Evolutionary conservation across 495 filamentous ascomycete genomes (phyloP), one percentile per base, ranked within the genome.

Genomic region (Cairneyella variabilis): DNA sequence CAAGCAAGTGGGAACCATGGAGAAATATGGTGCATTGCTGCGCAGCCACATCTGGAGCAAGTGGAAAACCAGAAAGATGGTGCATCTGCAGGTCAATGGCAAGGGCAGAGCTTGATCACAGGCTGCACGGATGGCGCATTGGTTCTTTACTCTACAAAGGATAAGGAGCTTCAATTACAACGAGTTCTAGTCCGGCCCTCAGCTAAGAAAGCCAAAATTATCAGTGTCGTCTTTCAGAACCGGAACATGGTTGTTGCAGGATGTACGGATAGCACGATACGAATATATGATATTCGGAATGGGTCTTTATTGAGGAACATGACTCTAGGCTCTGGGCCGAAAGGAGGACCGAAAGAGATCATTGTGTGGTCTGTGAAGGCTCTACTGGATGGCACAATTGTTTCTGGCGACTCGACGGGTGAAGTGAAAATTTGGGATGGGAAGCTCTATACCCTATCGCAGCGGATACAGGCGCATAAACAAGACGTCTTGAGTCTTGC

Each of bases 11-110:
- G 92, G 17, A 95, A 92, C 67, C 87, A 95, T 65, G 91, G 92
- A 34, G 93, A 95, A 60, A 91, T 97, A 53, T 99, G 93, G 93
- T 96, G 91, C 69, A 75, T 97, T 52, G 87, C 85, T 54, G 89
- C 84, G n/a, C 93, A 97, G 71, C 93, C 95, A 17, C 65, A 74
- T 60, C 70, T 73, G 69, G 63, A 70, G 56, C 52, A 66, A 10
- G 64, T 64, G 27, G 67, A 71, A 48, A 67, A 67, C 51, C 64
- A 44, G 28, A 32, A 14, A 45, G 57, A 37, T 59, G 62, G 23
- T 14, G 11, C 44, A 57, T 54, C 32, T 22, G 51, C 38, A 52
- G 55, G 21, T 36, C 43, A 55, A 48, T 62, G 57, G 59, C 67
- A 62, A 17, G 75, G 78, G 8, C 89, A 93, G 70, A 84, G 86